phyloP scores from a whole-genome alignment of 1,284 basidiomycete genomes.

The Peniophora sp. region DNA sequence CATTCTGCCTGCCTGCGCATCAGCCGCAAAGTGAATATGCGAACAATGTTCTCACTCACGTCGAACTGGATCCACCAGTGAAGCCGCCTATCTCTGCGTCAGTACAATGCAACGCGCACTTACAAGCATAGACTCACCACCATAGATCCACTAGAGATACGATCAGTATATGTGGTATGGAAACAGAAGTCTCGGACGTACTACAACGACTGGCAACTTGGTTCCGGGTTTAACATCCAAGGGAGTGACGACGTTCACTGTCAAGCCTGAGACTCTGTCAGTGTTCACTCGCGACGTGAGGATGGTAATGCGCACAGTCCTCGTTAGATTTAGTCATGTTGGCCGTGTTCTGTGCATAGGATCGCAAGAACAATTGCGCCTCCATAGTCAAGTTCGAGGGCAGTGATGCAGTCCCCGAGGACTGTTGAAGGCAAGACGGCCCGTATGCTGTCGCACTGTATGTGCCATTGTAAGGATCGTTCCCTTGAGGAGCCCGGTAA shows the following conservation, averaged over 20 bases:
- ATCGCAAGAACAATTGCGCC: not conserved
- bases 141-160: conserved; percentile 11
- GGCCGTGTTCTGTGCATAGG: not conserved
- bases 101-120: not conserved
- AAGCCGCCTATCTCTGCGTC: conserved; percentile 20
- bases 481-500: conserved; percentile 25
- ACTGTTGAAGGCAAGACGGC: not conserved
- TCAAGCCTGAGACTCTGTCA: conserved; percentile 19
- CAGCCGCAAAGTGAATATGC: too few species aligned
- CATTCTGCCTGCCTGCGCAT: conserved; percentile 10
- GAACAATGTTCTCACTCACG: conserved; percentile 3
- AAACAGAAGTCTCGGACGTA: not conserved
- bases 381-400: not conserved
- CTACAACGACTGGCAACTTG: not conserved
- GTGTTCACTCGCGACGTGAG: not conserved
- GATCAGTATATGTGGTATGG: not conserved
- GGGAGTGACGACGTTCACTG: conserved; percentile 26
- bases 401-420: not conserved
- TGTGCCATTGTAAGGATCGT: conserved; percentile 21
- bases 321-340: conserved; percentile 6
- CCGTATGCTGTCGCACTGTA: not conserved
- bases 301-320: conserved; percentile 13
- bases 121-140: conserved; percentile 13
- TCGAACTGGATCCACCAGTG: conserved; percentile 17
- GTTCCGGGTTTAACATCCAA: conserved; percentile 3